Evolutionary conservation across 495 filamentous ascomycete genomes (phyloP), one percentile per base, ranked within the genome.

Genomic region (Aspergillus mulundensis): DNA sequence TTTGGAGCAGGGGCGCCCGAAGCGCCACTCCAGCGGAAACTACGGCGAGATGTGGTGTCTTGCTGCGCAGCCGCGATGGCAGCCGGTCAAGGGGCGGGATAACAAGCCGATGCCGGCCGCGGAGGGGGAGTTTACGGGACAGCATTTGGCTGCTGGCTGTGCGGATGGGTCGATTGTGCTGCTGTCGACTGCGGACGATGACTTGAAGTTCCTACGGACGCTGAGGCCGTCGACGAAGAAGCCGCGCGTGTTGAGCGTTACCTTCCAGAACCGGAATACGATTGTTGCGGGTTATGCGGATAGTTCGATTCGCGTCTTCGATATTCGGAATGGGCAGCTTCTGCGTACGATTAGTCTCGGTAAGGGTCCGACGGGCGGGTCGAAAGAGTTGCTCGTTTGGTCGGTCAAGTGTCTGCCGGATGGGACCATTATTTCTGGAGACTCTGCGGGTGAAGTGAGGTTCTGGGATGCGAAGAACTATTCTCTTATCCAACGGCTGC

Each of bases 1-100:
- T 74, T 69, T 97, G 10, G 82, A 83, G 56, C 86, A 83, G 57
- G 89, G 89, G 5, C 75, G 80, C 49, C 89, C 91, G 7, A 73
- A 84, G 67, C 82, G 87, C 30, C 88, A 96, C 66, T 87, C 91
- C 8, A 90, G 89, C 66, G 93, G 93, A 18, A 95, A 93, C 69
- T 88, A 95, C 67, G 92, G 93, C 38, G 94, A 95, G 61, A 92
- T 97, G 55, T 99, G 94, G 94, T 96, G 92, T 70, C 77, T 97
- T 54, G 88, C 86, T 56, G 89, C 86, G n/a, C 94, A 97, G 74
- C 94, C 95, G 18, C 66, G 76, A 62, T 72, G 75, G 71, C 65
- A 72, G 58, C 54, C 68, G 11, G 65, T 66, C 50, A 69, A 69
- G 54, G 66, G 67, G 42, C 68, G 64, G 56, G 65, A 72, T 61